Evolutionary conservation across 768 basidiomycete genomes (phyloP), one percentile per base, ranked within the genome.

Genomic region (Kwoniella dendrophila): DNA sequence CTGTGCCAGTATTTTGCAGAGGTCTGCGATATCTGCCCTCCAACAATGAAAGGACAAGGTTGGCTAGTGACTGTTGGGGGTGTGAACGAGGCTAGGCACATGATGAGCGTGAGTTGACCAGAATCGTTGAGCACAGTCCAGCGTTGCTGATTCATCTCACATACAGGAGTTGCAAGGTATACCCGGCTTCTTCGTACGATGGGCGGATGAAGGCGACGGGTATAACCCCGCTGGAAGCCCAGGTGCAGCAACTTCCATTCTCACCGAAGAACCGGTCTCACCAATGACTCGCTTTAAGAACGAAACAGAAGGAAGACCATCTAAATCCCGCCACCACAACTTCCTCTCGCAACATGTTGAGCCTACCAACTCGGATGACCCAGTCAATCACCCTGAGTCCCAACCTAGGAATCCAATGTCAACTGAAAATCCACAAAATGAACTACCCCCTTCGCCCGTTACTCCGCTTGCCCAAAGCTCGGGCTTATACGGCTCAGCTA

Each of bases 71-170:
- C 56, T 0, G 63, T 72, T 7, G 62, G 44, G 18, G 61, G 63
- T 5, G 38, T 43, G 2, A 26, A 38, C 4, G 66, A 66, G 7
- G 68, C 47, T 8, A 24, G 50, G 7, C 30, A 51, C 26, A 29
- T 72, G 12, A 67, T 72, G 63, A 62, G 52, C 24, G 71, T 72
- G 43, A 60, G 71, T n/a, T n/a, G n/a, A n/a, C n/a, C 36, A 20
- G 18, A 6, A 14, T 24, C 20, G 2, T 22, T 29, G 4, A 36
- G 34, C 33, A 43, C 41, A 26, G 4, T 27, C 3, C 12, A 29
- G 62, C 51, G 48, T 48, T 8, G 38, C 34, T 43, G 24, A 14
- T 32, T 29, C 14, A 24, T 12, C 32, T 48, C 10, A 32, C 11
- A 14, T 24, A 22, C 53, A 72, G 71, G 57, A 72, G 47, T 32